Evolutionary conservation across 805 yeast species (phyloP).

Genomic region (Cyberlindnera mississippiensis): DNA sequence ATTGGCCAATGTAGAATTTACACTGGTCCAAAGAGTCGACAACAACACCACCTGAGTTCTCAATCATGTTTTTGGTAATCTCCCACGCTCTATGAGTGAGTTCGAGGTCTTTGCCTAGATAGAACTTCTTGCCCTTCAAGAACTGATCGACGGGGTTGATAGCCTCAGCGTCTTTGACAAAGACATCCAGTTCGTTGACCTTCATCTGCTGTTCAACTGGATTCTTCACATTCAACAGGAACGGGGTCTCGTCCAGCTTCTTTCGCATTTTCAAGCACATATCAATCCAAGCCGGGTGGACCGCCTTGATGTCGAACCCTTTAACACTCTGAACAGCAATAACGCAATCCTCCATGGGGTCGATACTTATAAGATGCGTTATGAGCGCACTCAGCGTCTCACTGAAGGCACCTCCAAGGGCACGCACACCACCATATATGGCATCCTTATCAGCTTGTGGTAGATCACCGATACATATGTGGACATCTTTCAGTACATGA

Average conservation of each 20-base stretch:
- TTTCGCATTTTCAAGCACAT: conserved; percentile 55
- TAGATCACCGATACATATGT: conserved; percentile 56
- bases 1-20: conserved; percentile 58
- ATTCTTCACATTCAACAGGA: conserved; percentile 29
- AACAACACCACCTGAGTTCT: conserved; percentile 51
- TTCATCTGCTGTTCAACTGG: conserved; percentile 8
- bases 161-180: conserved; percentile 9
- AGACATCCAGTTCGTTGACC: conserved; percentile 15
- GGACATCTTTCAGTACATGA: conserved; percentile 57
- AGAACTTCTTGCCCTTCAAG: conserved; percentile 44
- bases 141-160: conserved; percentile 23
- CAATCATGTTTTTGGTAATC: conserved; percentile 43
- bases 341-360: conserved; percentile 54
- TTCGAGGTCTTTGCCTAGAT: conserved; percentile 50
- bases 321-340: conserved; percentile 44
- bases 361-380: conserved; percentile 70
- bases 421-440: conserved; percentile 59
- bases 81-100: conserved; percentile 41
- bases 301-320: conserved; percentile 48
- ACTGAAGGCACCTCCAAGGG: conserved; percentile 73
- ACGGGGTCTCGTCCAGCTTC: conserved; percentile 49
- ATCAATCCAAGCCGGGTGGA: conserved; percentile 77
- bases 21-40: conserved; percentile 29
- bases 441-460: conserved; percentile 59
- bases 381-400: conserved; percentile 62